Base-by-base conservation (phyloP, 177 flowering plant species). In the Telopea speciosissima region DNA sequence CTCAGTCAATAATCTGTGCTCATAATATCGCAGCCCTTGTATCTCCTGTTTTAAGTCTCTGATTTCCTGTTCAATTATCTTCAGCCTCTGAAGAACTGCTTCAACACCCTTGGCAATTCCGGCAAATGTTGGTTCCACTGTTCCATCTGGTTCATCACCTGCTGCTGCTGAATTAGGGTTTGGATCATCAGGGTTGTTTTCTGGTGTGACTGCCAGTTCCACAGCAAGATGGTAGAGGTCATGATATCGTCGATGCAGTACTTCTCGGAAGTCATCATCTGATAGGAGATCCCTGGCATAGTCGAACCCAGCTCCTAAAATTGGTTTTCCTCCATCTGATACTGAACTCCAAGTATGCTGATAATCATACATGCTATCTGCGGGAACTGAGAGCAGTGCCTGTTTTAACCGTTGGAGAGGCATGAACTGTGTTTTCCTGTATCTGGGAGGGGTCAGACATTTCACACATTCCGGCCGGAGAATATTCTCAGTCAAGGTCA, bases 51-150 rank as follows among this genome's bases (percentile, higher is more conserved):
- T 95, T 69, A 95, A 63, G 73, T 95, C 97, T 78, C 87, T 83
- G 63, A 95, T 90, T 72, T 95, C 95, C 63, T 83, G 90, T 67
- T 91, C 95, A 42, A 95, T 95, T 72, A 95, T 89, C 78, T 85
- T 89, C 67, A 92, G 81, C 77, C 96, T 84, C 73, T 92, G 87
- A 68, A 92, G 72, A 60, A 94, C 95, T 70, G 76, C 78, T 79
- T 94, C 97, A 22, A 94, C 88, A 0, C 97, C 98, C 81, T 89
- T 94, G 21, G 97, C 98, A 31, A 92, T 87, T 52, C 98, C 98
- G 12, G 77, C 77, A 70, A 93, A 81, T 52, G 90, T 74, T 17
- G 99, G 88, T 13, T 93, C 97, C 3, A 93, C 88, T 66, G 45
- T 77, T 28, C 76, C 62, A 13, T 76, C 79, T 16, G 75, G 66